These are phyloP conservation scores for Daldinia decipiens DNA, from an alignment of 495 filamentous ascomycete genomes.

Conservation along the genomic window DNA sequence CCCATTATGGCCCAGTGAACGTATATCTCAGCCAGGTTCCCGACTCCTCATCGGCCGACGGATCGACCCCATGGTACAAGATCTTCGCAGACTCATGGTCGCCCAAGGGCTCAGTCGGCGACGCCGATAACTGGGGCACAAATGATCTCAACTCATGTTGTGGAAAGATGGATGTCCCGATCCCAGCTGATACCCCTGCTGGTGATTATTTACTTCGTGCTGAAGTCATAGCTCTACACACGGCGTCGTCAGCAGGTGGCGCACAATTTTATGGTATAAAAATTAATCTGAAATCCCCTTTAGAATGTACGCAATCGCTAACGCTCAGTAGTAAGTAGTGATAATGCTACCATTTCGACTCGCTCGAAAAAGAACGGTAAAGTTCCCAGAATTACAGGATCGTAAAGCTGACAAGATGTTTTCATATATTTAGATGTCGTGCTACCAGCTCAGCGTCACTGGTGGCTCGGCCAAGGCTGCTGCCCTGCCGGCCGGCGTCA, in stretches of 20 bases:
- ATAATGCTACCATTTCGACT: too few relatives aligned
- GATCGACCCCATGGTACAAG: constrained; percentile 56
- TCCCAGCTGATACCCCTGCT: constrained; percentile 51
- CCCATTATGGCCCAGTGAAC: constrained; percentile 63
- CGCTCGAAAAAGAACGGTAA: too few relatives aligned
- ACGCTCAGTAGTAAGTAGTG: too few relatives aligned
- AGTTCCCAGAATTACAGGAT: too few relatives aligned
- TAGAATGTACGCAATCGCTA: too few relatives aligned
- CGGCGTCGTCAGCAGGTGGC: constrained; percentile 45
- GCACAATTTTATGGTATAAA: constrained; percentile 51
- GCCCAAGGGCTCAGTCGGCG: constrained; percentile 50
- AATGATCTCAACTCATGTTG: constrained; percentile 55
- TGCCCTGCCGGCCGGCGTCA: constrained; percentile 50
- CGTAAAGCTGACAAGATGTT: too few relatives aligned
- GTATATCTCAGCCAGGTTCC: constrained; percentile 60
- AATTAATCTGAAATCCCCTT: too few relatives aligned
- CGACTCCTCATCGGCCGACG: constrained; percentile 54
- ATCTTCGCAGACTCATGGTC: constrained; percentile 50
- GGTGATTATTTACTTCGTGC: constrained; percentile 57
- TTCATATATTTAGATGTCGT: constrained; percentile 37
- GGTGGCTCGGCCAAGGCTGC: constrained; percentile 19
- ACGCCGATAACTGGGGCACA: constrained; percentile 52
- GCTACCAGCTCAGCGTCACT: constrained; percentile 50
- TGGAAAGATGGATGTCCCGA: constrained; percentile 53
- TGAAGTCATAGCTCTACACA: constrained; percentile 57